Evolutionary conservation across 1,284 basidiomycete genomes (phyloP), one percentile per base, ranked within the genome.

Genomic region (Rhodotorula sp.): DNA sequence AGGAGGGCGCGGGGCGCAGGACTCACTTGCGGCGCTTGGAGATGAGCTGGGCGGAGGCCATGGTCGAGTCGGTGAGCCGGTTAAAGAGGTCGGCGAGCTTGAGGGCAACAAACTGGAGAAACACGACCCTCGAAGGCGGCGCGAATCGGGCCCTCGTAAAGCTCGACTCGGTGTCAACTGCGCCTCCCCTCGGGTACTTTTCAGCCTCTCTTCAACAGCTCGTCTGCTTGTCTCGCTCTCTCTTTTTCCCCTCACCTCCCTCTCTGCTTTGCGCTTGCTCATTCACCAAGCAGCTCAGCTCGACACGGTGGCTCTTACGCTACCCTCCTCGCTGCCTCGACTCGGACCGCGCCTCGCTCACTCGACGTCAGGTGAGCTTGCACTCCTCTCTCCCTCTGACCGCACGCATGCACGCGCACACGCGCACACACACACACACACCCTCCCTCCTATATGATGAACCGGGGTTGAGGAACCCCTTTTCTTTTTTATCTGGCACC

Each of bases 1-100:
- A 34, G 43, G n/a, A 26, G 21, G 6, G 43, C 7, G 5, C 23
- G 28, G 23, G 48, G 26, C 21, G 12, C 0, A 5, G 55, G 43
- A 60, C 71, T 69, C 61, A 76, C 74, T 76, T 76, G 67, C 74
- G 66, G 66, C 74, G 72, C 74, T 76, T 76, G 57, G 74, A 76
- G 70, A 76, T 73, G 74, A 71, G 60, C 54, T 71, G 65, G 48
- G 66, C 54, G 60, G 66, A 61, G 61, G 72, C 64, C 72, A 73
- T 73, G 45, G 65, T 64, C 52, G 43, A 28, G 60, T 34, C 21
- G 63, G 48, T 34, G 6, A 34, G 49, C 54, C 62, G 62, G 62
- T 63, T 55, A n/a, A 56, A 43, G 62, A 56, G 54, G 62, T 56
- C 62, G 54, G 62, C 62, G 54, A 63, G 62, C 62, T 31, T 43